A percentile compares a stretch with the other conserved stretches of the same genome.
phyloP scores from a whole-genome alignment of 2,329 filamentous ascomycete species.

The Gaeumannomyces sp. region DNA sequence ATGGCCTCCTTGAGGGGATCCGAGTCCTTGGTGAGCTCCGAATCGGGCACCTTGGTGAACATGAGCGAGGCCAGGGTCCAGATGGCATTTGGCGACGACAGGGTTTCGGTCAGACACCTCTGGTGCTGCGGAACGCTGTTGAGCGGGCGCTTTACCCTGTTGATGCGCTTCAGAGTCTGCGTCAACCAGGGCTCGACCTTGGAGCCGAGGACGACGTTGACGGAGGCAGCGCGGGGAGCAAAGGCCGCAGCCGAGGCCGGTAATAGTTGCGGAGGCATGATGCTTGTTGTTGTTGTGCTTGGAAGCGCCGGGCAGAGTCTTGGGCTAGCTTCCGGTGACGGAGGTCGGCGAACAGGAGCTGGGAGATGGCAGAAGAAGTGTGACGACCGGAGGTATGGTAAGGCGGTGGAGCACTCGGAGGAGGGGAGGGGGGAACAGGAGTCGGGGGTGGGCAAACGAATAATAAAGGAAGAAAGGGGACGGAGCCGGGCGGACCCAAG shows the following conservation, averaged over 20 bases:
- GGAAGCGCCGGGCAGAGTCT: neutral
- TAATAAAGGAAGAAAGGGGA: conserved; percentile 37
- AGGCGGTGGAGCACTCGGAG: conserved; percentile 34
- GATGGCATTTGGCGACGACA: conserved; percentile 84
- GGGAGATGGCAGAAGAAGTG: conserved; percentile 21
- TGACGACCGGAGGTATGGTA: conserved; percentile 16
- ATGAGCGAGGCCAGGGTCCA: conserved; percentile 93
- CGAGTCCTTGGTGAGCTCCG: conserved; percentile 73
- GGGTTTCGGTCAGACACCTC: conserved; percentile 87
- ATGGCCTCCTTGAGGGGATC: conserved; percentile 81
- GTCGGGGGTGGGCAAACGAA: conserved; percentile 27
- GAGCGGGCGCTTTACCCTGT: conserved; percentile 90
- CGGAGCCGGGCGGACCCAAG: conserved; percentile 49
- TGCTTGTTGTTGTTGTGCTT: conserved; percentile 12
- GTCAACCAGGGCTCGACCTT: conserved; percentile 97
- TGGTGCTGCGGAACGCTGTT: conserved; percentile 97
- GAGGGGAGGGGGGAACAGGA: conserved; percentile 30
- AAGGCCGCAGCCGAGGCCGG: conserved; percentile 95
- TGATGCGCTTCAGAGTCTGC: conserved; percentile 92
- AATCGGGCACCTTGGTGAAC: conserved; percentile 81
- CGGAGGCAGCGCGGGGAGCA: conserved; percentile 80
- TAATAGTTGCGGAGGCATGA: conserved; percentile 87
- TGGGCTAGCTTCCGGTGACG: neutral
- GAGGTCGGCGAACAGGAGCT: conserved; percentile 20
- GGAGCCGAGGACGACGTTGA: conserved; percentile 87